A percentile compares a stretch with the other conserved stretches of the same genome.
These are phyloP conservation scores for Arthrobotrys pseudoclavata DNA, from an alignment of 2,329 filamentous ascomycete species.

Conservation along the genomic window DNA sequence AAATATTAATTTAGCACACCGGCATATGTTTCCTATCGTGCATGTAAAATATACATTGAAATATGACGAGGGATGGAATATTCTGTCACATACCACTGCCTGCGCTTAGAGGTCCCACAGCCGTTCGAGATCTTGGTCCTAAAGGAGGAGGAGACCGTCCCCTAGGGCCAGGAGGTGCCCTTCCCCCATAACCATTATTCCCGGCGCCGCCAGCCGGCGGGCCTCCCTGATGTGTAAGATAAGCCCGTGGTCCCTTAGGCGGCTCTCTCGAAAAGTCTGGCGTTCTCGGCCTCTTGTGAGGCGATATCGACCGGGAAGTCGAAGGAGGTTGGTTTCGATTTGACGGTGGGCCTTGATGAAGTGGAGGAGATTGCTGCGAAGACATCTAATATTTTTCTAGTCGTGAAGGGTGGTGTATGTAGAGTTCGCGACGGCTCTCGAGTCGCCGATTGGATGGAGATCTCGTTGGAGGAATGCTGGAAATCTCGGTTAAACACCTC, in stretches of 20 bases:
- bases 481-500: conserved; percentile 52
- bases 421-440: conserved; percentile 41
- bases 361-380: conserved; percentile 52
- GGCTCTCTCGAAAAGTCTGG: conserved; percentile 53
- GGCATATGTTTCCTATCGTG: not conserved
- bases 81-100: conserved; percentile 41
- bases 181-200: conserved; percentile 38
- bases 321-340: conserved; percentile 45
- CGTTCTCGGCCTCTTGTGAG: conserved; percentile 44
- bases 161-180: conserved; percentile 41
- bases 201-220: conserved; percentile 39
- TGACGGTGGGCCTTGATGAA: conserved; percentile 42
- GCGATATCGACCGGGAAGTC: conserved; percentile 51
- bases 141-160: conserved; percentile 51
- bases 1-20: not conserved
- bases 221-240: conserved; percentile 50
- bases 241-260: conserved; percentile 54
- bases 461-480: conserved; percentile 21
- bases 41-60: not conserved
- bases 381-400: conserved; percentile 42
- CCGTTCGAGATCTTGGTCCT: conserved; percentile 40
- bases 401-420: conserved; percentile 3
- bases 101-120: conserved; percentile 50
- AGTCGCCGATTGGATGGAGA: conserved; percentile 30
- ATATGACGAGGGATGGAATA: not conserved